These are phyloP conservation scores for Didymella exigua DNA, from an alignment of 2,329 filamentous ascomycete species.

Conservation along the genomic window DNA sequence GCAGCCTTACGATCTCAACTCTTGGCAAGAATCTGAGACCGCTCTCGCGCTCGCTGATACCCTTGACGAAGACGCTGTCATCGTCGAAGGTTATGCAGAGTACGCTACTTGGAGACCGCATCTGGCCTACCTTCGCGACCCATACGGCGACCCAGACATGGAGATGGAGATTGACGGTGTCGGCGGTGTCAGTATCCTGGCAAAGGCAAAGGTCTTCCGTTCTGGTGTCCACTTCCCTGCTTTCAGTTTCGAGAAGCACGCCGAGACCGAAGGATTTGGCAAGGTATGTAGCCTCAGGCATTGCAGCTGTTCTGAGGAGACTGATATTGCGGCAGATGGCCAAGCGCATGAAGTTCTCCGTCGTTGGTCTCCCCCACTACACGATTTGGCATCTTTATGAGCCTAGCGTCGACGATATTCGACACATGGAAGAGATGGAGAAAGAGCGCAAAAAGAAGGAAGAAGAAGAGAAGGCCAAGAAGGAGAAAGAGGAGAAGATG, in stretches of 20 bases:
- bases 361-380: slow-evolving; percentile 94
- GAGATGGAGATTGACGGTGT: slow-evolving; percentile 99
- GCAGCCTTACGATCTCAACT: slow-evolving; percentile 97
- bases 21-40: slow-evolving; percentile 98
- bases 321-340: slow-evolving; percentile 75
- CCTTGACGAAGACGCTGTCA: slow-evolving; percentile 95
- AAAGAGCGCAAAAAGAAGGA: slow-evolving; percentile 80
- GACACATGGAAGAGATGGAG: slow-evolving; percentile 99
- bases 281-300: slow-evolving; percentile 68
- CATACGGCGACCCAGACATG: slow-evolving; percentile 97
- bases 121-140: slow-evolving; percentile 93
- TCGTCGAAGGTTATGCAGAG: slow-evolving; percentile 98
- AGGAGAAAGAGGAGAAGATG: slow-evolving; percentile 75
- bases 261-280: slow-evolving; percentile 97
- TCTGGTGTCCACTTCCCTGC: slow-evolving; percentile 96
- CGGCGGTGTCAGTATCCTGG: slow-evolving; percentile 94
- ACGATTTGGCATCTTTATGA: slow-evolving; percentile 99
- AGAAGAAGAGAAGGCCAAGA: slow-evolving; percentile 75
- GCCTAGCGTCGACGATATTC: slow-evolving; percentile 95
- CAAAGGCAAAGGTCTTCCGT: slow-evolving; percentile 94
- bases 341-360: slow-evolving; percentile 92
- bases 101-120: slow-evolving; percentile 98
- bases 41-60: slow-evolving; percentile 92
- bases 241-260: slow-evolving; percentile 98
- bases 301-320: not conserved